Evolutionary conservation across 352 stramenopile genomes (phyloP).

Genomic region (Phytopythium boreale): DNA sequence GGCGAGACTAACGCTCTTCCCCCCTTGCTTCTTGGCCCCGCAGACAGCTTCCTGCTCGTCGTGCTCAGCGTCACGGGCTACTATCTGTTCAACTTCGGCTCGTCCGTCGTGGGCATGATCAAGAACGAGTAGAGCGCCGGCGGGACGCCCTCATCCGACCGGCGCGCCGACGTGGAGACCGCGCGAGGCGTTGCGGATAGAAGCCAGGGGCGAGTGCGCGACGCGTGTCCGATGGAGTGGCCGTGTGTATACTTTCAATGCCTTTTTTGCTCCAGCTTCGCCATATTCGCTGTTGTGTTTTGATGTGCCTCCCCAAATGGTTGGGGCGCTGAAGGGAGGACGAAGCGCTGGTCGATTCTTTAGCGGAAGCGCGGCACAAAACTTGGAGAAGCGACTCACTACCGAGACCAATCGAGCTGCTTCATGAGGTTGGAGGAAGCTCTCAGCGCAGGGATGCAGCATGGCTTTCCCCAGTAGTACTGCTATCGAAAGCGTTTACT

Average conservation of each 20-base stretch:
- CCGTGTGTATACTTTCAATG: not conserved
- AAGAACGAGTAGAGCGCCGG: slow-evolving; percentile 10
- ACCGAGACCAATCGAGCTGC: no score
- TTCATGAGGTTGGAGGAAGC: no score
- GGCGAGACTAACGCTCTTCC: not conserved
- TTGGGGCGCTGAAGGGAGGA: no score
- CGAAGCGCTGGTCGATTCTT: no score
- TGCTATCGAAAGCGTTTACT: no score
- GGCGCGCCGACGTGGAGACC: no score
- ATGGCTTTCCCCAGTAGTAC: no score
- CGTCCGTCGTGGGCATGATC: slow-evolving; percentile 44
- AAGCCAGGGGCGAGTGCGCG: not conserved
- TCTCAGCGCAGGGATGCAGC: no score
- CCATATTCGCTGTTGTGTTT: not conserved
- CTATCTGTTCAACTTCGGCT: slow-evolving; percentile 71
- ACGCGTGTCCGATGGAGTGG: not conserved
- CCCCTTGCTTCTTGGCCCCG: not conserved
- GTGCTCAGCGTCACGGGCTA: slow-evolving; percentile 71
- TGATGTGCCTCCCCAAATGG: not conserved
- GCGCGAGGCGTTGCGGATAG: not conserved
- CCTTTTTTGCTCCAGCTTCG: not conserved
- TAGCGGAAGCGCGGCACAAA: no score
- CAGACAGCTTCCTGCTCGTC: slow-evolving; percentile 72
- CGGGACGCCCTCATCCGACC: not conserved
- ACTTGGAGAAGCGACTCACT: no score